phyloP scores from a whole-genome alignment of 2,329 filamentous ascomycete species.

The Alternaria gaisen region DNA sequence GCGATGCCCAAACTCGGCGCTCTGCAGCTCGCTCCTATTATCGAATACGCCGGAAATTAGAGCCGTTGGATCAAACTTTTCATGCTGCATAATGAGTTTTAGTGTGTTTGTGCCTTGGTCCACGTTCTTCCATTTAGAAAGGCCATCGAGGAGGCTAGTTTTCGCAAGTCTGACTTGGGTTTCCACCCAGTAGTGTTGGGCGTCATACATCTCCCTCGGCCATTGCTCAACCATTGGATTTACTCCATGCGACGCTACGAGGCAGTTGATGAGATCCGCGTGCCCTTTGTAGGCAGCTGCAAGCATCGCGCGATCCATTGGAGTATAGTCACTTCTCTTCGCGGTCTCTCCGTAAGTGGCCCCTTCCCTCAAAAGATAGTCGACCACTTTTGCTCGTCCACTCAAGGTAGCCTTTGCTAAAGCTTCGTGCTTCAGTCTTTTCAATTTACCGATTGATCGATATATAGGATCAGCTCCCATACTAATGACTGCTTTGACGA shows the following conservation, averaged over 20 bases:
- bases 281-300: slow-evolving; percentile 29
- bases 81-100: slow-evolving; percentile 26
- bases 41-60: slow-evolving; percentile 28
- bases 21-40: slow-evolving; percentile 27
- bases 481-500: slow-evolving; percentile 22
- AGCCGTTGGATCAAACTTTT: slow-evolving; percentile 22
- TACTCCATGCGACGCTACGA: slow-evolving; percentile 25
- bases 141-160: slow-evolving; percentile 27
- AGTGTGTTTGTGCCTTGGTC: slow-evolving; percentile 25
- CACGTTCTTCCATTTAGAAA: slow-evolving; percentile 27
- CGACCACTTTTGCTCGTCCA: slow-evolving; percentile 24
- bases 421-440: slow-evolving; percentile 29
- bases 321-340: slow-evolving; percentile 18
- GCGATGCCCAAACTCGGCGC: slow-evolving; percentile 19
- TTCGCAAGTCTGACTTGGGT: slow-evolving; percentile 24
- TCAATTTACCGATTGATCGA: slow-evolving; percentile 18
- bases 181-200: slow-evolving; percentile 30
- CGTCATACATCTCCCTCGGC: slow-evolving; percentile 28
- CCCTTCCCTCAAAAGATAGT: slow-evolving; percentile 25
- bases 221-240: slow-evolving; percentile 31
- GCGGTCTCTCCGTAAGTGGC: slow-evolving; percentile 26
- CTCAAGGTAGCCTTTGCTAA: slow-evolving; percentile 24
- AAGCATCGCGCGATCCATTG: slow-evolving; percentile 23
- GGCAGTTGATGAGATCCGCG: slow-evolving; percentile 22
- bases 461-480: slow-evolving; percentile 21